Evolutionary conservation across 257 asterid species (phyloP), one percentile per base, ranked within the genome.

Genomic region (Scutellaria barbata): DNA sequence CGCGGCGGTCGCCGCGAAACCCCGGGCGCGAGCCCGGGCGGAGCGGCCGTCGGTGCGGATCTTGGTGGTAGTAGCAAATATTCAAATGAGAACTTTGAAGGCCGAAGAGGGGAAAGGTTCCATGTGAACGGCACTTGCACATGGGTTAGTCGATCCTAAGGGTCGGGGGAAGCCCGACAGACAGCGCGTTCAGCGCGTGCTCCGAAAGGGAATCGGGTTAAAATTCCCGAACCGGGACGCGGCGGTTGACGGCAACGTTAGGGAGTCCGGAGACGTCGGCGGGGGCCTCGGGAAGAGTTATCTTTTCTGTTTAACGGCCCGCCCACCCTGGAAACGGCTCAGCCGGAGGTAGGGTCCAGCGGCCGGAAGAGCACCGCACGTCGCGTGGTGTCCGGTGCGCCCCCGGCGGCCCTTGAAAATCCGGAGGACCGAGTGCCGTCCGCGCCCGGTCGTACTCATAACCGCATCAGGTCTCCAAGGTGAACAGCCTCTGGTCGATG

Each of bases 401-500:
- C 83, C 89, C 85, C 83, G 89, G 88, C 81, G 88, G 85, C 88
- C 95, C 86, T 83, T 88, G 88, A 85, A 88, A 85, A 81, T 85
- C 81, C 81, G 80, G 85, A 85, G 87, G 88, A 83, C 84, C 82
- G 89, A 84, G 82, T 81, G 55, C 76, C 80, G 81, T 79, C 76
- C 80, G 78, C 73, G 78, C 85, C 86, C 72, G 83, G 77, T 83
- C 83, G 78, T 82, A 82, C 81, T 79, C 77, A 82, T 81, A 78
- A 81, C 81, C 81, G 81, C 81, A 81, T 77, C 80, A 78, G 82
- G 79, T 74, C 77, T 69, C 77, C 80, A 69, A 79, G 79, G 79
- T 69, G 51, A 46, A 46, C 35, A 30, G 35, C 35, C 35, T 30
- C 35, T 30, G 35, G 35, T 30, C 35, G 35, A 30, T 30, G 35